These are phyloP conservation scores for Russula ochroleuca DNA, from an alignment of 768 basidiomycete genomes.

Conservation along the genomic window DNA sequence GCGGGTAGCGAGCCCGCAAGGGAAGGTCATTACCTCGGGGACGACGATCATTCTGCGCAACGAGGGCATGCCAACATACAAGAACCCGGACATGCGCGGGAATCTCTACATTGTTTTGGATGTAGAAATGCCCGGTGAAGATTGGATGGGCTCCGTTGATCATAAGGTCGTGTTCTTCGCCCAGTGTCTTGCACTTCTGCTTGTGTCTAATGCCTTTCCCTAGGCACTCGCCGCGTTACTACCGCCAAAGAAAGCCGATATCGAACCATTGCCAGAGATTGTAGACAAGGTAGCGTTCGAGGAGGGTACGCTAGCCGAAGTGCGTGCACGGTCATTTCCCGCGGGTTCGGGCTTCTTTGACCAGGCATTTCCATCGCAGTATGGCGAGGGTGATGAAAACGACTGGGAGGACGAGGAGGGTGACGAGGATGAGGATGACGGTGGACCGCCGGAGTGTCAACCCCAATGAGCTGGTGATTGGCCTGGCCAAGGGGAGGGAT, in stretches of 20 bases:
- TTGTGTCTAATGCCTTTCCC: constrained; percentile 7
- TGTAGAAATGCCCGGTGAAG: constrained; percentile 81
- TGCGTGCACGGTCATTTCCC: constrained; percentile 76
- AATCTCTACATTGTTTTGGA: constrained; percentile 79
- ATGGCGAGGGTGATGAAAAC: constrained; percentile 59
- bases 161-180: constrained; percentile 40
- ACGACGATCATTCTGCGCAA: constrained; percentile 70
- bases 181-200: constrained; percentile 8
- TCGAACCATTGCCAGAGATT: constrained; percentile 66
- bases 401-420: constrained; percentile 71
- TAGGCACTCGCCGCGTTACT: constrained; percentile 61
- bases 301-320: constrained; percentile 74
- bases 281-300: constrained; percentile 71
- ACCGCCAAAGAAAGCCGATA: constrained; percentile 71
- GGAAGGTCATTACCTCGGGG: constrained; percentile 70
- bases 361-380: constrained; percentile 62
- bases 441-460: constrained; percentile 37
- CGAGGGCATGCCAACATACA: constrained; percentile 87
- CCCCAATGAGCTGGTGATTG: constrained; percentile 26
- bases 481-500: constrained; percentile 5
- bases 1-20: constrained; percentile 65
- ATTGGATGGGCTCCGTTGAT: constrained; percentile 71
- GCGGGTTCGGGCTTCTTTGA: constrained; percentile 76
- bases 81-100: constrained; percentile 61
- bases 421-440: constrained; percentile 62